These are phyloP conservation scores for Exophiala xenobiotica DNA, from an alignment of 2,329 filamentous ascomycete species.

Conservation along the genomic window DNA sequence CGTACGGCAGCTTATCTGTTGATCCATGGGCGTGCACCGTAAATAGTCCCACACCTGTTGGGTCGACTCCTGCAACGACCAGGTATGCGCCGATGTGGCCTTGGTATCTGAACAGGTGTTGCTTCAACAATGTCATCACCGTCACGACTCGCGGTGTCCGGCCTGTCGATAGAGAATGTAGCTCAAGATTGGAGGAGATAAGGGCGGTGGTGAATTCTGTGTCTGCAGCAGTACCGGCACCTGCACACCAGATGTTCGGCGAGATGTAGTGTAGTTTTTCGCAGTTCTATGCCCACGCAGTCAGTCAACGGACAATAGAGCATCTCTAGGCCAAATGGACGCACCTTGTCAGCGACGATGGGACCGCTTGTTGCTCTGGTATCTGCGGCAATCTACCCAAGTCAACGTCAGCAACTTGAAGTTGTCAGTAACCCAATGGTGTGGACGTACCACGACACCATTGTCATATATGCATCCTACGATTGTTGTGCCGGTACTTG, in stretches of 20 bases:
- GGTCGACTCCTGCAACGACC: slow-evolving; percentile 93
- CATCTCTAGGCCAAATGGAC: slow-evolving; percentile 10
- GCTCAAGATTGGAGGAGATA: slow-evolving; percentile 97
- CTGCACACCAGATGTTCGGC: slow-evolving; percentile 98
- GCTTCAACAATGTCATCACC: slow-evolving; percentile 99
- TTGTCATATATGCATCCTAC: slow-evolving; percentile 96
- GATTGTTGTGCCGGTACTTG: slow-evolving; percentile 97
- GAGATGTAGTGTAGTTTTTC: slow-evolving; percentile 99
- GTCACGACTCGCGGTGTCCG: slow-evolving; percentile 96
- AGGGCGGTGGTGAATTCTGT: slow-evolving; percentile 98
- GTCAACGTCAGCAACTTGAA: slow-evolving; percentile 28
- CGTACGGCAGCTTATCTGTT: slow-evolving; percentile 98
- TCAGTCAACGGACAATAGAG: neutral
- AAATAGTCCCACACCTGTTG: slow-evolving; percentile 91
- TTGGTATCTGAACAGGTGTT: slow-evolving; percentile 98
- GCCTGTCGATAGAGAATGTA: slow-evolving; percentile 93
- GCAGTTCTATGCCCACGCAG: slow-evolving; percentile 68
- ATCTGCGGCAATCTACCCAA: slow-evolving; percentile 82
- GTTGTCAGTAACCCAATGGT: slow-evolving; percentile 1
- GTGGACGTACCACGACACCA: slow-evolving; percentile 76
- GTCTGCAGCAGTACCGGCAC: slow-evolving; percentile 94
- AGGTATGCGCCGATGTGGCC: slow-evolving; percentile 97
- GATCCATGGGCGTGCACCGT: slow-evolving; percentile 98
- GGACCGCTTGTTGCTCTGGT: slow-evolving; percentile 95
- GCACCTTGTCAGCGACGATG: slow-evolving; percentile 95